Base-by-base conservation (phyloP, 495 filamentous ascomycete genomes). In the Pseudomonodictys pantanalensis region DNA sequence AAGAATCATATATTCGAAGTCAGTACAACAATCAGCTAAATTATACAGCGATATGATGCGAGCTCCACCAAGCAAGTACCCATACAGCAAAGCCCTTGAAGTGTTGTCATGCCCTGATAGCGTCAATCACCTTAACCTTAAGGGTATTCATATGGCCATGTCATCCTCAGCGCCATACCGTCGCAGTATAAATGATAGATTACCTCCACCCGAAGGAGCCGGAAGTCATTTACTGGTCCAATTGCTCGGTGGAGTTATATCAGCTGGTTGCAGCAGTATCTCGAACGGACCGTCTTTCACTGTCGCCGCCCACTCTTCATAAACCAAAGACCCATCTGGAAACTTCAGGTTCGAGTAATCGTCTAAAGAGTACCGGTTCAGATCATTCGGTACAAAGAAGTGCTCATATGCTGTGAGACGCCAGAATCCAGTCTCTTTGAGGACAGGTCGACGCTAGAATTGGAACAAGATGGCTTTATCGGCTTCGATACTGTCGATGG, bases 331-430 rank as follows among this genome's bases (percentile, higher is more conserved):
- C 2, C 72, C 72, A 59, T 71, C 63, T 2, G 68, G 22, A 32
- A 66, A 74, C 10, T 64, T 71, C 12, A 76, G 22, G 52, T 72
- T 72, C 35, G 62, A 68, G 1, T 67, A 52, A 50, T 74, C 71
- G 26, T 67, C 65, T 28, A 72, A 49, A 10, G 67, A 49, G 48
- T 68, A 72, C 41, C 55, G 35, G 52, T 71, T 48, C 45, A 64
- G 25, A 25, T 58, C 47, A 56, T 74, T 74, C 18, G 59, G 55
- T 18, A 71, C 54, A 33, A 74, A 60, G 51, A 54, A 67, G 22
- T 62, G 42, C 38, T 60, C 49, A 54, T 74, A 76, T 17, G 58
- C 51, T 20, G 71, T 75, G 54, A 76, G 29, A 47, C 73, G 74
- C 73, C 73, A 75, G 64, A 73, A 75, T 5, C 72, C 69, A 15